Base-by-base conservation (phyloP, 2,329 filamentous ascomycete species). In the Penicillium sumatraense region DNA sequence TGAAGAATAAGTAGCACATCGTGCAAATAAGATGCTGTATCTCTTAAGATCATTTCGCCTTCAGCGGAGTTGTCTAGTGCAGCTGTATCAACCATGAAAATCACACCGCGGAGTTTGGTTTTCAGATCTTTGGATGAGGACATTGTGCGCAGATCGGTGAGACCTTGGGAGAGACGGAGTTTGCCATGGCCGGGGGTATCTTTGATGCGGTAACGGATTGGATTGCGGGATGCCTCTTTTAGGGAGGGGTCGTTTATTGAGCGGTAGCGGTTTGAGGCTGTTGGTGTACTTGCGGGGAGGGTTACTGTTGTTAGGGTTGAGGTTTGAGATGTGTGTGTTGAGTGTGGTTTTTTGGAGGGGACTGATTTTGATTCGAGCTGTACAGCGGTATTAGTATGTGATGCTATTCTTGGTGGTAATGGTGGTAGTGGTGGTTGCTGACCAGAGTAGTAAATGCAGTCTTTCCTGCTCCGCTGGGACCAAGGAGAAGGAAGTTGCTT, bases 171-270 rank as follows among this genome's bases (percentile, higher is more conserved):
- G 65, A 86, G 83, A 57, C 95, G 90, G 56, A 99, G 86, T 78
- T 99, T 99, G 66, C 91, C 92, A 78, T 99, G 95, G 35, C 95
- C 95, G 0, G 95, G 95, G 1, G 93, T 98, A 77, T 99, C 95
- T 50, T 66, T 72, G 13, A 80, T 50, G 5, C 70, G 63, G 58
- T 78, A 80, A 27, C 64, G 68, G 49, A 72, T 64, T 14, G 70
- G 71, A 38, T 74, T 73, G 18, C 66, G 68, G 16, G 70, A 58
- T 8, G 68, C 62, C 36, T 78, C 75, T 69, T 90, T 78, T 29
- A 98, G 79, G 9, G 85, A 81, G 21, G 84, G 82, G 69, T 90
- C 88, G 67, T 88, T 85, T 23, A 79, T 75, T 40, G 86, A 88
- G 61, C 88, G 85, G 73, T 86, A 90, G 65, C 82, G 81, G 54